Evolutionary conservation across 177 flowering plant species (phyloP), one percentile per base, ranked within the genome.

Genomic region (Tripterygium wilfordii): DNA sequence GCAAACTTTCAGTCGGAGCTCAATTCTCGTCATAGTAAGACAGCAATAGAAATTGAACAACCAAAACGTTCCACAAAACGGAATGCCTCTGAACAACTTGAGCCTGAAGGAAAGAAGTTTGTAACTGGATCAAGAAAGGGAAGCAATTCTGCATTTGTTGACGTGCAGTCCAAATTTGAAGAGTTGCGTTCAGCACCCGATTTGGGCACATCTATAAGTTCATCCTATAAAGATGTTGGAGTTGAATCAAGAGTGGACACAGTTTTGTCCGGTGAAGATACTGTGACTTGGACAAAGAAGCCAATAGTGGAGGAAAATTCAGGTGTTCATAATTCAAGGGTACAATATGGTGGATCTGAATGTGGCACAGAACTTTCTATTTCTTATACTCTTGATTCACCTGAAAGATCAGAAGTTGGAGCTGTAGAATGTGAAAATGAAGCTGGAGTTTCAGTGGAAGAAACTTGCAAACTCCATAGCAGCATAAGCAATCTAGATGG

Each of bases 311-410:
- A 46, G 29, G 87, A 78, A 46, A 61, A 48, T 65, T 42, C 56
- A 10, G 48, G 48, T 14, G 35, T 70, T 21, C 49, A 45, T 52
- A 48, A 51, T 44, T 24, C 69, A 41, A 63, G 68, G 45, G 42
- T 55, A 62, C 80, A 61, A 23, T 42, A 60, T 52, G 81, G 69
- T 60, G 78, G 79, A 48, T 87, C 91, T 41, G 98, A 88, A 45
- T 83, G 83, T 61, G 88, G 88, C 24, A 83, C 88, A 55, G 94
- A 84, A 61, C 82, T 88, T 56, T 85, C 95, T 47, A 54, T 88
- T 42, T 22, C 95, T 66, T 83, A 92, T 10, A 78, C 92, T 53
- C 90, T 83, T 45, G 96, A 87, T 75, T 85, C 96, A 31, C 95
- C 92, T 7, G 88, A 83, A 54, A 66, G 54, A 63, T 65, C 49